Evolutionary conservation across 1,284 basidiomycete species (phyloP).

Genomic region (Vanrija pseudolonga): DNA sequence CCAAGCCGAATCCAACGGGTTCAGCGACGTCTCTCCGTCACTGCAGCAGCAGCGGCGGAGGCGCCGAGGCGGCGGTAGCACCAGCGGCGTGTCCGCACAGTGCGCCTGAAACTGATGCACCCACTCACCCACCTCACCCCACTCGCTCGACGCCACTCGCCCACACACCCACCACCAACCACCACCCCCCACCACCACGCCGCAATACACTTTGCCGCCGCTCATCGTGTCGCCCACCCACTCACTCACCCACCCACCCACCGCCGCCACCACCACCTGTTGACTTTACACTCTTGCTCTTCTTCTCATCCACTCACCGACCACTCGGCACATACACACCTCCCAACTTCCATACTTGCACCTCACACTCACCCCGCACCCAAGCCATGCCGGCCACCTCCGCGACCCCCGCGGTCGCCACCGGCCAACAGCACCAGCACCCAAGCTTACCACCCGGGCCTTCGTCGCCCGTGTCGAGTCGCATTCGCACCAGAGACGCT

Average conservation of each 20-base stretch:
- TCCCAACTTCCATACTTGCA: neutral
- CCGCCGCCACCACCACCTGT: neutral
- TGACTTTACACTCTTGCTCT: neutral
- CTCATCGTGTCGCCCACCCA: neutral
- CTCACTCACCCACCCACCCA: neutral
- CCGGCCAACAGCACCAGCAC: neutral
- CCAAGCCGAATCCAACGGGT: no score
- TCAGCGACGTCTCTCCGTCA: neutral
- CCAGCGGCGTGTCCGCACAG: neutral
- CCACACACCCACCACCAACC: neutral
- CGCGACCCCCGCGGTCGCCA: neutral
- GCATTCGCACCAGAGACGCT: conserved; percentile 10
- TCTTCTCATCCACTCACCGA: neutral
- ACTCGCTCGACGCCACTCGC: no score
- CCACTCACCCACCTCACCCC: neutral
- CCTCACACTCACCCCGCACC: neutral
- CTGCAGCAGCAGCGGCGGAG: no score
- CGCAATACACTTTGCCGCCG: no score
- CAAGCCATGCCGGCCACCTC: neutral
- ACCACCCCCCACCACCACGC: neutral
- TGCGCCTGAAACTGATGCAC: neutral
- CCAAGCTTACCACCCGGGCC: neutral
- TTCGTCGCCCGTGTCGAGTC: neutral
- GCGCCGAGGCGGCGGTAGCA: no score
- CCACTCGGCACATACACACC: neutral